Evolutionary conservation across 2,329 filamentous ascomycete species (phyloP).

Genomic region (Sarocladiaceae sp.): DNA sequence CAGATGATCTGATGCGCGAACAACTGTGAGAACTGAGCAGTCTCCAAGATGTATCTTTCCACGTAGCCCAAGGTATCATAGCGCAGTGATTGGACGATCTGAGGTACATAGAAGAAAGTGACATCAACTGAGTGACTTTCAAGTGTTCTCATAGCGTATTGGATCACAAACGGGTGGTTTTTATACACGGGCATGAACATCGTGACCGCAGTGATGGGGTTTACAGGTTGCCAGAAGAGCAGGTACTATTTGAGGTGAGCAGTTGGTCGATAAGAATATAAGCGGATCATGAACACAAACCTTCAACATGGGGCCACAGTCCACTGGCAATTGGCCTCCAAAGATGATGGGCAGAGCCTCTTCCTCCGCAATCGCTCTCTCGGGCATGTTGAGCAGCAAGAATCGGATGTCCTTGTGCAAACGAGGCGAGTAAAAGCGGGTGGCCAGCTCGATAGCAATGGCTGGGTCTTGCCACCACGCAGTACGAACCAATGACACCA

Average conservation of each 20-base stretch:
- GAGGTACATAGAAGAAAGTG: constrained; percentile 98
- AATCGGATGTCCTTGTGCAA: constrained; percentile 73
- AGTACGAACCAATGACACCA: constrained; percentile 65
- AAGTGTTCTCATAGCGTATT: constrained; percentile 93
- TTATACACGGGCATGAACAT: constrained; percentile 89
- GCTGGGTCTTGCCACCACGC: constrained; percentile 85
- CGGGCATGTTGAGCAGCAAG: constrained; percentile 76
- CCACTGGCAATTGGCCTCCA: constrained; percentile 68
- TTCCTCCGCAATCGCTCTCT: constrained; percentile 75
- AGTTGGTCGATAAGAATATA: neutral
- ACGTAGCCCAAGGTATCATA: constrained; percentile 94
- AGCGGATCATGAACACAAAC: constrained; percentile 33
- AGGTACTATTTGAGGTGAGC: constrained; percentile 66
- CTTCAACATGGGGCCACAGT: constrained; percentile 78
- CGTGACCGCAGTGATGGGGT: constrained; percentile 87
- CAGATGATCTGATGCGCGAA: constrained; percentile 99
- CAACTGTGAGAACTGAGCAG: constrained; percentile 93
- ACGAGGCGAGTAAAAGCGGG: constrained; percentile 72
- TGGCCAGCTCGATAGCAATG: constrained; percentile 79
- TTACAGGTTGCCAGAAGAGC: constrained; percentile 87
- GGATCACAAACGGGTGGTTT: constrained; percentile 88
- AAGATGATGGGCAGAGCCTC: constrained; percentile 81
- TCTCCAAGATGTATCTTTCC: constrained; percentile 93
- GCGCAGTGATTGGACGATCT: constrained; percentile 91
- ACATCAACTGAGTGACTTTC: constrained; percentile 95